phyloP scores from a whole-genome alignment of 2,329 filamentous ascomycete genomes.

The Xylaria sp. region DNA sequence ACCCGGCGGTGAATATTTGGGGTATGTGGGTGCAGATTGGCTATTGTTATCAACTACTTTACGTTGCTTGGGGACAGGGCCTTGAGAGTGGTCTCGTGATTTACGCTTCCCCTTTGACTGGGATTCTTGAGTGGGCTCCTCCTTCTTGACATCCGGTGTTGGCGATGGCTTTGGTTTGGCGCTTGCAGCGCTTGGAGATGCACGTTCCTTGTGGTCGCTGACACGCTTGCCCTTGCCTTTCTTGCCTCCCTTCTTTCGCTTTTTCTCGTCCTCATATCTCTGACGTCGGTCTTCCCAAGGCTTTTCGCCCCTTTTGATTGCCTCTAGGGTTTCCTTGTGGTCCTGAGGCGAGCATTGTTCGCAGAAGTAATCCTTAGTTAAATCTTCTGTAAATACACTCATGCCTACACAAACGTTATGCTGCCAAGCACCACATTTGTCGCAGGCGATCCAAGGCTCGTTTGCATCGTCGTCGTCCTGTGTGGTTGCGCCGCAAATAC shows the following conservation, averaged over 20 bases:
- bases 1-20: slow-evolving; percentile 60
- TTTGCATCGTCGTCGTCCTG: slow-evolving; percentile 84
- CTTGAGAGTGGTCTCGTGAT: slow-evolving; percentile 65
- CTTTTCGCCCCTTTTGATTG: slow-evolving; percentile 81
- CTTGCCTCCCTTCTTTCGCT: slow-evolving; percentile 69
- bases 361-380: slow-evolving; percentile 89
- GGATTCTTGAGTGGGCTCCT: slow-evolving; percentile 55
- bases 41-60: slow-evolving; percentile 65
- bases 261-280: slow-evolving; percentile 70
- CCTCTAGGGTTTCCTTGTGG: slow-evolving; percentile 82
- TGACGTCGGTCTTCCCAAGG: slow-evolving; percentile 82
- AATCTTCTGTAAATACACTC: slow-evolving; percentile 78
- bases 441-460: slow-evolving; percentile 95
- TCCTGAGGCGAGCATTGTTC: slow-evolving; percentile 87
- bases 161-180: slow-evolving; percentile 54
- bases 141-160: slow-evolving; percentile 48
- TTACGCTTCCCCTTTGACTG: slow-evolving; percentile 65
- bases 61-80: slow-evolving; percentile 59
- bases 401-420: slow-evolving; percentile 97
- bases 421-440: slow-evolving; percentile 93
- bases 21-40: slow-evolving; percentile 52
- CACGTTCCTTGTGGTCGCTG: slow-evolving; percentile 70
- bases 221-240: slow-evolving; percentile 71
- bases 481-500: slow-evolving; percentile 88
- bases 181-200: slow-evolving; percentile 55